Percentiles rank a stretch among this genome's conserved stretches.
Conservation (phyloP, 306 rosid genomes). For the Lathyrus aphaca region DNA sequence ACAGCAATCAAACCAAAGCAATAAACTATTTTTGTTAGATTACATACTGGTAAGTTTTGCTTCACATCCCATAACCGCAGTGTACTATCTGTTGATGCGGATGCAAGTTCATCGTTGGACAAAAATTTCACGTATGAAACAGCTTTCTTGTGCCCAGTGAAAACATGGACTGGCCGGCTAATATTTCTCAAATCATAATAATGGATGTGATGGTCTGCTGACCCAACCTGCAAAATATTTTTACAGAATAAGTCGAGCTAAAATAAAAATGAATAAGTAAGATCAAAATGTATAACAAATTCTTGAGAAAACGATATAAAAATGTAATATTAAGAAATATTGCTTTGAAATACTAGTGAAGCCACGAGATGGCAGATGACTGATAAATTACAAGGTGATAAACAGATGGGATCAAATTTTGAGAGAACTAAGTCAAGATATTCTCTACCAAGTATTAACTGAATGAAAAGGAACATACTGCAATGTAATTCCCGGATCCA, state of each 20-base stretch:
- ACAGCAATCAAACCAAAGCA: conserved; percentile 13
- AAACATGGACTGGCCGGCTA: conserved; percentile 84
- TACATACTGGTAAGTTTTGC: conserved; percentile 77
- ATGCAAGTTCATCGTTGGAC: conserved; percentile 87
- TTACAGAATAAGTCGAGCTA: conserved; percentile 18
- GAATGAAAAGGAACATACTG: conserved; percentile 60
- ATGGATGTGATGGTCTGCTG: conserved; percentile 97
- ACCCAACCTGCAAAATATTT: conserved; percentile 72
- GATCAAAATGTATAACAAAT: conserved; percentile 13
- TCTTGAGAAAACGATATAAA: not conserved
- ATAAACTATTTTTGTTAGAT: conserved; percentile 21
- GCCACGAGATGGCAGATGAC: conserved; percentile 28
- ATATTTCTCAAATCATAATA: conserved; percentile 86
- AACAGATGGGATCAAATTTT: conserved; percentile 23
- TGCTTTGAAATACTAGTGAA: conserved; percentile 30
- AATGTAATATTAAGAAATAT: conserved; percentile 16
- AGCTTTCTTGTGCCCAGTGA: conserved; percentile 87
- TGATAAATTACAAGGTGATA: conserved; percentile 38
- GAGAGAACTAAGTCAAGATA: conserved; percentile 19
- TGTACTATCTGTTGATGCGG: conserved; percentile 97
- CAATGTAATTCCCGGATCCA: conserved; percentile 86
- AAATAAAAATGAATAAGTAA: conserved; percentile 8
- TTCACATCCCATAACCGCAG: conserved; percentile 93
- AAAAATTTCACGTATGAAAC: conserved; percentile 96
- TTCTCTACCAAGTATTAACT: conserved; percentile 30